Evolutionary conservation across 2,329 filamentous ascomycete genomes (phyloP).

Genomic region (Anisogramma anomala): DNA sequence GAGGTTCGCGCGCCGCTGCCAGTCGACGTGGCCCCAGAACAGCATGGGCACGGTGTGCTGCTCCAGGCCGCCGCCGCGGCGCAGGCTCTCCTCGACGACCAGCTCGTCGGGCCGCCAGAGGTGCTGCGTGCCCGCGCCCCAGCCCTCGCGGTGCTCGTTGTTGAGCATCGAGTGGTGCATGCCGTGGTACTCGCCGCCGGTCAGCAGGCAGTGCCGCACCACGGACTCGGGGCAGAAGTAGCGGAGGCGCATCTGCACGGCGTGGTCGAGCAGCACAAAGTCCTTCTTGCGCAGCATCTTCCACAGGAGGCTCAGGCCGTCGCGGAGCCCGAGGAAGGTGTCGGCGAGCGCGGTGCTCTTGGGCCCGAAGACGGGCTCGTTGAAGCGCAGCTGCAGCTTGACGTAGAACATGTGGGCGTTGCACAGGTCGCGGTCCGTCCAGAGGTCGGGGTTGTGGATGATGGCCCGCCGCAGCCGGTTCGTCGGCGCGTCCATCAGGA

Average conservation of each 20-base stretch:
- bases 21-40: slow-evolving; percentile 51
- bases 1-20: slow-evolving; percentile 36
- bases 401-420: slow-evolving; percentile 53
- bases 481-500: slow-evolving; percentile 55
- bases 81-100: slow-evolving; percentile 42
- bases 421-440: slow-evolving; percentile 49
- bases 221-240: slow-evolving; percentile 27
- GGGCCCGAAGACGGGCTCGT: slow-evolving; percentile 47
- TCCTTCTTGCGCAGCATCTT: slow-evolving; percentile 45
- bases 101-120: slow-evolving; percentile 48
- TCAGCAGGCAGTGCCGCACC: slow-evolving; percentile 28
- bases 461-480: slow-evolving; percentile 42
- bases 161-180: slow-evolving; percentile 44
- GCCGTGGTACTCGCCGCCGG: slow-evolving; percentile 27
- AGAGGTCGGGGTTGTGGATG: slow-evolving; percentile 40
- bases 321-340: slow-evolving; percentile 48
- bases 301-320: slow-evolving; percentile 42
- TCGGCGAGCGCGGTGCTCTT: slow-evolving; percentile 39
- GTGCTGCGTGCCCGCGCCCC: slow-evolving; percentile 35
- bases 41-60: slow-evolving; percentile 44
- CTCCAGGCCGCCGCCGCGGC: slow-evolving; percentile 42
- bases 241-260: slow-evolving; percentile 44
- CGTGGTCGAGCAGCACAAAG: slow-evolving; percentile 32
- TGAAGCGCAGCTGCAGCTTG: slow-evolving; percentile 61
- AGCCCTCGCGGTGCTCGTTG: slow-evolving; percentile 40